Percentiles rank a stretch among this genome's conserved stretches.
These are phyloP conservation scores for Trichoderma oligosporum DNA, from an alignment of 2,329 filamentous ascomycete species.

Conservation along the genomic window DNA sequence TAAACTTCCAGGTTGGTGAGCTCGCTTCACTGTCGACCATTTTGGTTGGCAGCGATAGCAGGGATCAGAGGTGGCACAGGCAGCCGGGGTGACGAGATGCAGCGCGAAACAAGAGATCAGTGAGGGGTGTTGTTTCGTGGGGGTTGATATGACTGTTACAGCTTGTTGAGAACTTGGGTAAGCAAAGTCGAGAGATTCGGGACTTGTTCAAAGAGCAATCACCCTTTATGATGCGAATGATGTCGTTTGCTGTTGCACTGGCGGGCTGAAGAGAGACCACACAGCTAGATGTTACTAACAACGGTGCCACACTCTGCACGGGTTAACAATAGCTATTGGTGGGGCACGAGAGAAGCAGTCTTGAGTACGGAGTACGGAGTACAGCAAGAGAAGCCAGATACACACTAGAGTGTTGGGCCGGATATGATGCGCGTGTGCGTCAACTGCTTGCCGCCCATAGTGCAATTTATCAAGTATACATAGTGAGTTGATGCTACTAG, in stretches of 20 bases:
- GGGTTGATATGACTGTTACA: neutral
- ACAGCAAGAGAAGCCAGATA: slow-evolving; percentile 19
- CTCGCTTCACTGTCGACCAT: slow-evolving; percentile 96
- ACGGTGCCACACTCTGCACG: slow-evolving; percentile 11
- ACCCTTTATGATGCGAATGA: slow-evolving; percentile 26
- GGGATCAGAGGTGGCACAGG: slow-evolving; percentile 25
- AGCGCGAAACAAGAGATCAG: slow-evolving; percentile 18
- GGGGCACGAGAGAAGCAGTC: slow-evolving; percentile 9
- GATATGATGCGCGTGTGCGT: slow-evolving; percentile 9
- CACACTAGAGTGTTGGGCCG: slow-evolving; percentile 10
- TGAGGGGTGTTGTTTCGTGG: neutral
- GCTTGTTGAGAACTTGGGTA: neutral
- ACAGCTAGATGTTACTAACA: slow-evolving; percentile 17
- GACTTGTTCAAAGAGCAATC: slow-evolving; percentile 22
- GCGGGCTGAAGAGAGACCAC: slow-evolving; percentile 25
- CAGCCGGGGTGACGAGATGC: slow-evolving; percentile 24
- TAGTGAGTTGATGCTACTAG: neutral
- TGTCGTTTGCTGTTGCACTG: slow-evolving; percentile 26
- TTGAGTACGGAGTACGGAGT: neutral
- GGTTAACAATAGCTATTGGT: slow-evolving; percentile 6
- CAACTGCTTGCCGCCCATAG: neutral
- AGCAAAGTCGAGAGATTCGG: slow-evolving; percentile 17
- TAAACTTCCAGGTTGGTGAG: slow-evolving; percentile 99
- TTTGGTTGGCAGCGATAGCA: slow-evolving; percentile 48
- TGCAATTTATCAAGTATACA: neutral